These are phyloP conservation scores for Penicillium robsamsonii DNA, from an alignment of 495 filamentous ascomycete species.

Conservation along the genomic window DNA sequence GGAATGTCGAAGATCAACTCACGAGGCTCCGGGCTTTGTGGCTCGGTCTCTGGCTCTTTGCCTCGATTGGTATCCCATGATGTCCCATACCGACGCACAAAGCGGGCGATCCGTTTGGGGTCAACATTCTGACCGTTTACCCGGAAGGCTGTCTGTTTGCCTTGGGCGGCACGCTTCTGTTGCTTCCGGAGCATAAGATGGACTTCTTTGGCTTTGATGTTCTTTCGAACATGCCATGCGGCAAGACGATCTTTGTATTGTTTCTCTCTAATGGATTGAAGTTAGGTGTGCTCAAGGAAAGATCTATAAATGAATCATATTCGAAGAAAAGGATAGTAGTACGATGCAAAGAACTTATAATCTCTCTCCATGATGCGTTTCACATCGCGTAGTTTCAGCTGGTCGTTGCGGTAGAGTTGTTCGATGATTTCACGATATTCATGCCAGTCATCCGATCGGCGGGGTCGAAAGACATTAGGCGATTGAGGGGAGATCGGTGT, in stretches of 20 bases:
- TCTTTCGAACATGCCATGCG: slow-evolving; percentile 45
- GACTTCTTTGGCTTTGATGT: slow-evolving; percentile 45
- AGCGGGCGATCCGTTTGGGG: slow-evolving; percentile 39
- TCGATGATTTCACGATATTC: slow-evolving; percentile 41
- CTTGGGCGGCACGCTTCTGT: slow-evolving; percentile 41
- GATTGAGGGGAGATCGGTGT: slow-evolving; percentile 22
- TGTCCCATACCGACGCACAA: slow-evolving; percentile 36
- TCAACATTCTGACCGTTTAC: slow-evolving; percentile 40
- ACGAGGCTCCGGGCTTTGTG: slow-evolving; percentile 39
- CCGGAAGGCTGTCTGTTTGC: slow-evolving; percentile 45
- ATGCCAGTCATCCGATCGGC: slow-evolving; percentile 46
- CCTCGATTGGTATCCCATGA: slow-evolving; percentile 26
- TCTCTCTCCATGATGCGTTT: slow-evolving; percentile 45
- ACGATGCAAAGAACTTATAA: slow-evolving; percentile 44
- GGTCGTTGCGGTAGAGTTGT: slow-evolving; percentile 42
- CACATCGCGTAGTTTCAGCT: slow-evolving; percentile 44
- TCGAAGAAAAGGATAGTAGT: slow-evolving; percentile 23
- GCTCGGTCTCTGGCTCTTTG: slow-evolving; percentile 20
- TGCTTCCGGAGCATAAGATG: slow-evolving; percentile 46
- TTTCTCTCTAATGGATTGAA: slow-evolving; percentile 36
- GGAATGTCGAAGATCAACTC: slow-evolving; percentile 8
- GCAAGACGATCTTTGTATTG: slow-evolving; percentile 49
- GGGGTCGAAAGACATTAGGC: slow-evolving; percentile 34
- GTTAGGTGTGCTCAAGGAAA: slow-evolving; percentile 16
- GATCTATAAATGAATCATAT: slow-evolving; percentile 1